Conservation (phyloP, 1,139 yeast species). For the Geotrichum citri-aurantii region DNA sequence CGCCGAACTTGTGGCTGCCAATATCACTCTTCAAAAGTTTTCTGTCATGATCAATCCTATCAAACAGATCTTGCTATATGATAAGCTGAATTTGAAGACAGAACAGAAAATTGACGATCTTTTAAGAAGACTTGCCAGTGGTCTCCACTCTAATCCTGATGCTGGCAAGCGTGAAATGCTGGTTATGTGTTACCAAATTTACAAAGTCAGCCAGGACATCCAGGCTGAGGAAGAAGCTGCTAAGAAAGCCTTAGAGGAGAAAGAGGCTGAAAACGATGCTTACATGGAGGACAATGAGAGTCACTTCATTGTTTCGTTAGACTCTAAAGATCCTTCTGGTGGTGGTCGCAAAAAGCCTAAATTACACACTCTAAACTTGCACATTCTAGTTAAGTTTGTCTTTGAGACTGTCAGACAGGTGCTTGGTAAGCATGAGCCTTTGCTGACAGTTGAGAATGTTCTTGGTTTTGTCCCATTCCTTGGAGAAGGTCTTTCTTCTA, state of each 20-base stretch:
- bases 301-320: constrained; percentile 65
- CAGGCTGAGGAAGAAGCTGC: constrained; percentile 25
- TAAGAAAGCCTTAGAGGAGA: constrained; percentile 28
- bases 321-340: constrained; percentile 43
- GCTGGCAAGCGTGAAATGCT: constrained; percentile 59
- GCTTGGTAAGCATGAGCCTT: constrained; percentile 47
- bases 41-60: constrained; percentile 64
- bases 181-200: constrained; percentile 68
- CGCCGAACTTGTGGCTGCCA: constrained; percentile 67
- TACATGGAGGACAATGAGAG: constrained; percentile 37
- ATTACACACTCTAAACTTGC: constrained; percentile 43
- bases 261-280: constrained; percentile 26
- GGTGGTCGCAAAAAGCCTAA: constrained; percentile 7
- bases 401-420: constrained; percentile 74
- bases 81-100: constrained; percentile 58
- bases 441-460: constrained; percentile 56
- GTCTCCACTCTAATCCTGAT: constrained; percentile 61
- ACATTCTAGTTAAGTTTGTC: constrained; percentile 52
- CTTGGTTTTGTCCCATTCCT: constrained; percentile 72
- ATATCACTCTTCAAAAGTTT: constrained; percentile 57
- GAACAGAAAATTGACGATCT: constrained; percentile 78
- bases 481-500: constrained; percentile 53
- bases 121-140: constrained; percentile 67
- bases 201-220: constrained; percentile 46
- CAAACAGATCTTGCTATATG: constrained; percentile 53